phyloP scores from a whole-genome alignment of 129 eudicot genomes.

The Flaveria sonorensis region DNA sequence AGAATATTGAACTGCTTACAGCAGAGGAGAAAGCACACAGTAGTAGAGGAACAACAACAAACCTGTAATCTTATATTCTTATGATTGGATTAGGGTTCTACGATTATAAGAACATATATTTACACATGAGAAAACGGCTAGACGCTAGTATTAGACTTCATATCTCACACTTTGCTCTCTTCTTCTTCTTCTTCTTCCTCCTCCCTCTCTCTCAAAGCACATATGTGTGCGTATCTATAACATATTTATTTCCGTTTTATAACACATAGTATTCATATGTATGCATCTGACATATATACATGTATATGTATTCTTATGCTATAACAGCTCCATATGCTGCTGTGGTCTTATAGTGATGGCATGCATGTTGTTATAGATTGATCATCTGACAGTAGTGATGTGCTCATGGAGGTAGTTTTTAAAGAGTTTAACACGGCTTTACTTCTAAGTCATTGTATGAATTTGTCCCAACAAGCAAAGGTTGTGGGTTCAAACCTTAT shows the following conservation, averaged over 20 bases:
- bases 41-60: background rate
- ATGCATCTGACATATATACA: background rate
- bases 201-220: background rate
- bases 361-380: background rate
- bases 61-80: no score
- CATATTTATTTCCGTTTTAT: background rate
- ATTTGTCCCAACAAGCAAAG: background rate
- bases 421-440: background rate
- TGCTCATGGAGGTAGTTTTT: background rate
- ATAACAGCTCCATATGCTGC: background rate
- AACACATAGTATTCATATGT: background rate
- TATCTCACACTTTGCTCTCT: background rate
- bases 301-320: background rate
- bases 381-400: background rate
- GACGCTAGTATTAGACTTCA: background rate
- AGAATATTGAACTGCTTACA: background rate
- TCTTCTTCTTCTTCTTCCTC: background rate
- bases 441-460: background rate
- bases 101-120: background rate
- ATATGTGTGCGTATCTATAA: background rate
- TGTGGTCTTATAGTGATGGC: background rate
- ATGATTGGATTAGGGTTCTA: background rate
- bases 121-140: background rate
- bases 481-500: slow-evolving; percentile 4
- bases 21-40: background rate